Evolutionary conservation across 208 protist species (phyloP), one percentile per base, ranked within the genome.

Genomic region (Leishmania amazonensis): DNA sequence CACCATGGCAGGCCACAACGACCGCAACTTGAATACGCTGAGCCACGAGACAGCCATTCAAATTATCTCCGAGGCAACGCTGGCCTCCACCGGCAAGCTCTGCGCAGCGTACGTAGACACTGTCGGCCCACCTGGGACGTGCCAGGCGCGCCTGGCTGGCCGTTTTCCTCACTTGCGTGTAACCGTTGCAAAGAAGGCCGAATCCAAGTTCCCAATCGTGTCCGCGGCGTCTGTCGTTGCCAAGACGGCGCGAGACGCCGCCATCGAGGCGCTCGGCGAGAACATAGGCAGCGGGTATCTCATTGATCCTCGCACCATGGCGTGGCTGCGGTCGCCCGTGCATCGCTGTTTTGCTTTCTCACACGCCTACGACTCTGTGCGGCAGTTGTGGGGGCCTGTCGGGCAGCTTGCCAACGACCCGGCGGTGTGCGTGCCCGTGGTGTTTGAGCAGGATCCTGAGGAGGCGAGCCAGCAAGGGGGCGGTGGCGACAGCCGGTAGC

Each of bases 21-120:
- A 94, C 17, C 86, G 87, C 40, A 97, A 92, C 77, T 84, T 98
- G 15, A 98, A 98, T 86, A 94, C 93, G 35, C 87, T 98, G 24
- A 97, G 93, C 80, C 95, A 98, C 83, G 89, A 98, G 76, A 80
- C 90, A 28, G 96, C 95, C 28, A 96, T 97, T 31, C 70, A 78
- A 21, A 93, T 98, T 58, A 98, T 98, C 57, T 84, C 89, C 57
- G 75, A 91, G 31, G 91, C 93, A 9, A 93, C 95, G 65, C 75
- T 98, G 8, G 88, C 90, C 60, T 90, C 81, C 7, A 73, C 78
- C n/a, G 94, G 93, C 19, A 94, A 91, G 86, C 83, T 98, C 64
- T 92, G 84, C 58, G 93, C 94, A 45, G 93, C 96, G 5, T 99
- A 96, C 88, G 90, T 99, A n/a, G 97, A 99, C 88, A 98, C 97